A percentile compares a stretch with the other conserved stretches of the same genome.
These are phyloP conservation scores for Heliosperma pusillum DNA, from an alignment of 148 eudicot genomes.

Conservation along the genomic window DNA sequence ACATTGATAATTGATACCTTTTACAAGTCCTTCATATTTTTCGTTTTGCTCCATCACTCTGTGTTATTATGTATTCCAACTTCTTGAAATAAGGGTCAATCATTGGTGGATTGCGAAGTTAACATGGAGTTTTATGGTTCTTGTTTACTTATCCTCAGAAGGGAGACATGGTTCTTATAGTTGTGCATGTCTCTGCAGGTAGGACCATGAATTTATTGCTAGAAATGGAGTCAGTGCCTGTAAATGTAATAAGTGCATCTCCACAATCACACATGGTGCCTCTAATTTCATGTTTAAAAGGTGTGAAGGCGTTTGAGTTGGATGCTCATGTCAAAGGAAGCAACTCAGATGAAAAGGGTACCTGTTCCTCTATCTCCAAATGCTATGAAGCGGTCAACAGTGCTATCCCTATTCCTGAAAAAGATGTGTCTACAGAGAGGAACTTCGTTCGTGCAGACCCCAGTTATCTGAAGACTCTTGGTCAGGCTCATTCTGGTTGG, in stretches of 20 bases:
- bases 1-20: not conserved
- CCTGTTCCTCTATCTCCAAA: conserved; percentile 27
- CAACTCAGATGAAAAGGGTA: conserved; percentile 26
- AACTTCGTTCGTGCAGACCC: conserved; percentile 55
- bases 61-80: not conserved
- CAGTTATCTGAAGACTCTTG: conserved; percentile 67
- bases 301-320: conserved; percentile 14
- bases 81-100: not conserved
- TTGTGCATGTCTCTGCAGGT: conserved; percentile 11
- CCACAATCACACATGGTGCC: not conserved
- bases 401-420: conserved; percentile 13
- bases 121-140: not conserved
- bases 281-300: not conserved
- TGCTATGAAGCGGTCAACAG: conserved; percentile 23
- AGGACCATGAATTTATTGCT: not conserved
- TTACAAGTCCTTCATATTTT: not conserved
- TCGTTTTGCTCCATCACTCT: not conserved
- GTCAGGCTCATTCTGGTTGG: conserved; percentile 79
- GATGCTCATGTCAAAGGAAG: conserved; percentile 24
- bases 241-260: not conserved
- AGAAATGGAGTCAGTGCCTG: not conserved
- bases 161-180: conserved; percentile 7
- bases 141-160: not conserved
- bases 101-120: not conserved
- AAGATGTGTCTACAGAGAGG: conserved; percentile 22